Base-by-base conservation (phyloP, 768 basidiomycete species). In the Suillus discolor region DNA sequence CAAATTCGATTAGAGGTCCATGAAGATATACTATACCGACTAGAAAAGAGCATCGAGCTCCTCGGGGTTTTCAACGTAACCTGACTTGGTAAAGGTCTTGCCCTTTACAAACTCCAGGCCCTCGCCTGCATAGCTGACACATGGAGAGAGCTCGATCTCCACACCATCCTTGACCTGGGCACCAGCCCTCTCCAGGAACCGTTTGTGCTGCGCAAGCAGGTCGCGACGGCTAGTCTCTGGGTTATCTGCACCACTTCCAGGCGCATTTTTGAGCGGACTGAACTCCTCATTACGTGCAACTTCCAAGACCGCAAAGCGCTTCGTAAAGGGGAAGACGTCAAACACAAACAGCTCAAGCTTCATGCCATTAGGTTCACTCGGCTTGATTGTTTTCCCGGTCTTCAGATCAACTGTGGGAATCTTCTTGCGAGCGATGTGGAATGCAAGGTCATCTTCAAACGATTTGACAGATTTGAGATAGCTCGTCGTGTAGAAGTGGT, bases 291-390 rank as follows among this genome's bases (percentile, higher is more conserved):
- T 82, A 64, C 97, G 82, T 61, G 87, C 86, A 53, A 97, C 94
- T 77, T 98, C 96, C 74, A 99, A 79, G 47, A 98, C 94, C 36
- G 91, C 87, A 69, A 96, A 94, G 61, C 78, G 82, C 73, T 88
- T 77, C 34, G 95, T 94, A 79, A 87, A 94, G 0, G 96, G 96
- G 83, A 99, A 98, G 54, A 99, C 97, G 79, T 99, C 97, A 73
- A 99, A 99, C 39, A 99, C 92, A 79, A 99, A 99, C 81, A 96
- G 82, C 79, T 99, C 97, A 67, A 99, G 88, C 80, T 99, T 99
- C 94, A 99, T 97, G 67, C 97, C 97, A 76, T 99, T 99, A n/a
- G 95, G 93, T 73, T 89, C 89, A 67, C 79, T 77, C 2, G 97
- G 96, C 74, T 96, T 96, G 74, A 96, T 78, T 5, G 72, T 31